phyloP scores from a whole-genome alignment of 352 stramenopile genomes.

The Phytophthora rubi region DNA sequence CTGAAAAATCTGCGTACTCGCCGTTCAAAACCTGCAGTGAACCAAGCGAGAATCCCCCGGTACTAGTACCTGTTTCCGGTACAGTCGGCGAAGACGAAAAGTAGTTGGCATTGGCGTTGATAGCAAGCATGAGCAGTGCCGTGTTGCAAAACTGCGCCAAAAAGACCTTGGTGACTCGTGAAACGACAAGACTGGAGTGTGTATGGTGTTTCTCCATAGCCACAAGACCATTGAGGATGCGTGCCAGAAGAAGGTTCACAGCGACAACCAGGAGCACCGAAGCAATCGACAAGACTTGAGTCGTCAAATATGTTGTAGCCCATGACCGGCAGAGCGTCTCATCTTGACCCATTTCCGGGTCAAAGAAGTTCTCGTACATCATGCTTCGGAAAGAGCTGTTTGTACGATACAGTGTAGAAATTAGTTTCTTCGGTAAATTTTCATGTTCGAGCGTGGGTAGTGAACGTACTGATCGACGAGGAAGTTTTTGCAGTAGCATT shows the following conservation, averaged over 20 bases:
- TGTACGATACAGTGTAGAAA: not conserved
- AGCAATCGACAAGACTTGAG: slow-evolving; percentile 63
- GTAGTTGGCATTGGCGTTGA: slow-evolving; percentile 84
- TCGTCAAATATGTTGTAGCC: slow-evolving; percentile 74
- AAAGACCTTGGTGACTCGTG: slow-evolving; percentile 80
- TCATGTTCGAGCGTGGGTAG: not conserved
- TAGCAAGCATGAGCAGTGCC: slow-evolving; percentile 71
- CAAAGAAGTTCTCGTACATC: slow-evolving; percentile 63
- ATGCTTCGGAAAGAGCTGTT: slow-evolving; percentile 63
- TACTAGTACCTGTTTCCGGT: slow-evolving; percentile 24
- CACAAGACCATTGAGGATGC: slow-evolving; percentile 74
- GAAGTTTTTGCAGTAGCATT: slow-evolving; percentile 81
- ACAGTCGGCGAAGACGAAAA: slow-evolving; percentile 38
- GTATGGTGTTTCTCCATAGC: slow-evolving; percentile 84
- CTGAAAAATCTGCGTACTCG: slow-evolving; percentile 83
- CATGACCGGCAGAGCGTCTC: slow-evolving; percentile 66
- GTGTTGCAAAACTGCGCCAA: slow-evolving; percentile 87
- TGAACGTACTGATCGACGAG: slow-evolving; percentile 49
- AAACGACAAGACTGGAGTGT: slow-evolving; percentile 72
- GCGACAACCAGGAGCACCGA: slow-evolving; percentile 77
- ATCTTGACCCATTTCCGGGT: slow-evolving; percentile 40
- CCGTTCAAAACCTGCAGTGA: slow-evolving; percentile 64
- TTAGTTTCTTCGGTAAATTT: not conserved
- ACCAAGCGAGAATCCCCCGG: slow-evolving; percentile 33
- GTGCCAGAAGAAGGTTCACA: slow-evolving; percentile 71